Evolutionary conservation across 2,329 filamentous ascomycete genomes (phyloP).

Genomic region (Alternaria atra): DNA sequence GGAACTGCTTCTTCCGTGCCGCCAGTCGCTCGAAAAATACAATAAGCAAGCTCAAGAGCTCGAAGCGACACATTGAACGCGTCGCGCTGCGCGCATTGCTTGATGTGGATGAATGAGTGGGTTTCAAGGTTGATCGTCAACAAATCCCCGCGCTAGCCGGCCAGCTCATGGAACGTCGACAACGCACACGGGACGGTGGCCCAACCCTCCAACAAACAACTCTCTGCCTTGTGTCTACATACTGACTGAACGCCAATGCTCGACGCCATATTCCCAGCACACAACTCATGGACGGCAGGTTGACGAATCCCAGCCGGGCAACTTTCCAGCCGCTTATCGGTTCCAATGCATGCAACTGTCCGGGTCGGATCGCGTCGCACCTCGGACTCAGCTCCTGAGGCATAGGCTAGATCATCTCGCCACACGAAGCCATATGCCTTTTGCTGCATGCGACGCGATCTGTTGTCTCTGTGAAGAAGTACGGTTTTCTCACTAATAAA

Average conservation of each 20-base stretch:
- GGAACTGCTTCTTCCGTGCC: slow-evolving; percentile 21
- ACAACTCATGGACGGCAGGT: not conserved
- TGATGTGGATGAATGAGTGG: slow-evolving; percentile 21
- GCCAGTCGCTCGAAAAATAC: slow-evolving; percentile 37
- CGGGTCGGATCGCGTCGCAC: not conserved
- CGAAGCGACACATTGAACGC: slow-evolving; percentile 49
- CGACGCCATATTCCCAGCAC: not conserved
- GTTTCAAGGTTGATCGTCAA: slow-evolving; percentile 15
- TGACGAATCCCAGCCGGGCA: not conserved
- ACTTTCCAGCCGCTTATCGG: too few relatives aligned
- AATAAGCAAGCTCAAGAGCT: slow-evolving; percentile 47
- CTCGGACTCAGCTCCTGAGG: not conserved
- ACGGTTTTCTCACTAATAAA: not conserved
- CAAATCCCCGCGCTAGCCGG: slow-evolving; percentile 17
- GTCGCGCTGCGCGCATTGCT: slow-evolving; percentile 27
- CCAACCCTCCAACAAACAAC: not conserved
- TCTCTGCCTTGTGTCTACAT: not conserved
- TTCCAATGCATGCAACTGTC: not conserved
- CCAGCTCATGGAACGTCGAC: not conserved
- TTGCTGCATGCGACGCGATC: not conserved
- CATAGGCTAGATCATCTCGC: not conserved
- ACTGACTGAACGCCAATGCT: not conserved
- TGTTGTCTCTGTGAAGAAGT: too few relatives aligned
- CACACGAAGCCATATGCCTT: not conserved
- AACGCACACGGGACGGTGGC: not conserved